Base-by-base conservation (phyloP, 2,329 filamentous ascomycete genomes). In the Cladorrhinum sp. region DNA sequence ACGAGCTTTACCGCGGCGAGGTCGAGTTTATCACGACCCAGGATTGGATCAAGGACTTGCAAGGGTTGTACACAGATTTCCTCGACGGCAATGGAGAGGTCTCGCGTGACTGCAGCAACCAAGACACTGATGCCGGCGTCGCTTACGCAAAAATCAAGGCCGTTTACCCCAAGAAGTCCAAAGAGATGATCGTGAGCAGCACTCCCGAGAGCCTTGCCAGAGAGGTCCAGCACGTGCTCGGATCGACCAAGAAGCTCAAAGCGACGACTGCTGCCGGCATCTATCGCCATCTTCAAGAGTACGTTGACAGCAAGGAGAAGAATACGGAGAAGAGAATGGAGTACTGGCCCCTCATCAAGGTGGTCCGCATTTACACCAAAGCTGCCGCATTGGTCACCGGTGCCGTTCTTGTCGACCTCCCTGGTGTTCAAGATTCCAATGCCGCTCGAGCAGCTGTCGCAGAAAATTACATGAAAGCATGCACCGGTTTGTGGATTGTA, bases 401-500 rank as follows among this genome's bases (percentile, higher is more conserved):
- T 1, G 72, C 69, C 6, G 71, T 74, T 3, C 65, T 77, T 6
- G 75, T 76, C 22, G 75, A 88, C 68, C 73, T 88, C 2, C 85
- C 84, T 3, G 84, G 85, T 56, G 77, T 85, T 1, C 79, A 84
- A 24, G 85, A 88, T 67, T 81, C 81, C 1, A 88, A 87, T 65
- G 79, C 81, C 5, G 85, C 85, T 7, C 55, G 66, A 27, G 65
- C 66, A 2, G 65, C 82, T 1, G 79, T 88, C 23, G 83, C 85
- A 1, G 76, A 79, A 49, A 76, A 76, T 0, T 88, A 88, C 64
- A 80, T 87, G 72, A 82, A 87, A 67, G 76, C 82, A 62, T 88
- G 85, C 63, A 81, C 80, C 1, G 78, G 80, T 2, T 69, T 87
- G 0, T 88, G 83, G 83, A 82, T 87, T 55, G 80, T 86, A n/a